Conservation (phyloP, 2,329 filamentous ascomycete genomes). For the Calonectria hawksworthii region DNA sequence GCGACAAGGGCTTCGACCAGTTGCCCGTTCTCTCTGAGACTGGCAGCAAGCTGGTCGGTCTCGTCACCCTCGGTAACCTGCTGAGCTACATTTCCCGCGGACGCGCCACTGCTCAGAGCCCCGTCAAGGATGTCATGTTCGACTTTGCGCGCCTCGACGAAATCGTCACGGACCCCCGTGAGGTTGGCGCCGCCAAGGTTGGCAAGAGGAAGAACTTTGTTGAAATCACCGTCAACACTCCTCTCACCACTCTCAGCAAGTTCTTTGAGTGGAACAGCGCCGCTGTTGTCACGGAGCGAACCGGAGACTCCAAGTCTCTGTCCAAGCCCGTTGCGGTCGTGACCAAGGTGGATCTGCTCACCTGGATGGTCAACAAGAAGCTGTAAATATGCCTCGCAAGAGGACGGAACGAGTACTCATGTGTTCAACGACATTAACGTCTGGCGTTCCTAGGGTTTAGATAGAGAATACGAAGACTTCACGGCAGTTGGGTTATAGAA, state of each 20-base stretch:
- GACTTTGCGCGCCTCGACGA: constrained; percentile 91
- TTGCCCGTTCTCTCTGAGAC: constrained; percentile 85
- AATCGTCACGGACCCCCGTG: constrained; percentile 88
- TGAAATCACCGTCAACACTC: constrained; percentile 93
- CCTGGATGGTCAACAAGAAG: constrained; percentile 85
- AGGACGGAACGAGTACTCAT: constrained; percentile 49
- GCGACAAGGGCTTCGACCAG: constrained; percentile 98
- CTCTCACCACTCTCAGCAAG: constrained; percentile 84
- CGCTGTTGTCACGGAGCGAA: constrained; percentile 89
- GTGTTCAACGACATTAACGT: constrained; percentile 49
- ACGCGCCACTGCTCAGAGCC: constrained; percentile 79
- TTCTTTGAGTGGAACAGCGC: constrained; percentile 99
- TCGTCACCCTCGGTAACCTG: constrained; percentile 95
- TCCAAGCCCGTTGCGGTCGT: constrained; percentile 90
- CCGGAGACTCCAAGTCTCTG: constrained; percentile 66
- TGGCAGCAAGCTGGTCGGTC: constrained; percentile 83
- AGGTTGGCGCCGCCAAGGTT: constrained; percentile 62
- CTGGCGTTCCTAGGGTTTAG: constrained; percentile 48
- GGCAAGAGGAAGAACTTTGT: constrained; percentile 80
- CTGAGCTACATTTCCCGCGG: constrained; percentile 90
- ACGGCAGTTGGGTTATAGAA: constrained; percentile 35
- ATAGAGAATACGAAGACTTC: constrained; percentile 36
- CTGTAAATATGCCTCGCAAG: constrained; percentile 44
- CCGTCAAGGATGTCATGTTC: constrained; percentile 94
- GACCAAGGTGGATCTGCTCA: constrained; percentile 95